Conservation (phyloP, 1,284 basidiomycete species). For the Leccinum subrobustum region DNA sequence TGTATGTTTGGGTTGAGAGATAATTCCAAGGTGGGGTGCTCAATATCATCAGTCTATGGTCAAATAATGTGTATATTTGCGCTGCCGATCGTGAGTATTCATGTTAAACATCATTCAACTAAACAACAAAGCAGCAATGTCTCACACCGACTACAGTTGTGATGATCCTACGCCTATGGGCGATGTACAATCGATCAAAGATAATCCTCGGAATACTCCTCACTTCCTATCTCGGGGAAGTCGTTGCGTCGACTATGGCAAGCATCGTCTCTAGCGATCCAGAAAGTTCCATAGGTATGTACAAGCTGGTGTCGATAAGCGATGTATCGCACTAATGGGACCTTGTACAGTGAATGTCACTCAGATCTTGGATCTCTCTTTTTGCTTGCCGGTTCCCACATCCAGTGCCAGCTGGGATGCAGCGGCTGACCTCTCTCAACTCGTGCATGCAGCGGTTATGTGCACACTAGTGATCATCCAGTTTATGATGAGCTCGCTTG, state of each 20-base stretch:
- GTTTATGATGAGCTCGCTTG: background rate
- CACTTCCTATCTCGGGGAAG: background rate
- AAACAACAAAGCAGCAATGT: too few species aligned
- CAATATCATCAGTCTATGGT: background rate
- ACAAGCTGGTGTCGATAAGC: background rate
- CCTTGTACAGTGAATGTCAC: background rate
- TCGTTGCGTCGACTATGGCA: background rate
- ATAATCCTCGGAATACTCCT: background rate
- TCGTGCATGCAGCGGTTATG: background rate
- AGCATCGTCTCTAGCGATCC: background rate
- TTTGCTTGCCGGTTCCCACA: background rate
- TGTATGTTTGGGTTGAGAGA: background rate
- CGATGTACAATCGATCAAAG: background rate
- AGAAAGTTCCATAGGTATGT: background rate
- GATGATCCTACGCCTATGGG: background rate
- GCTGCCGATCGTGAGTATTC: background rate
- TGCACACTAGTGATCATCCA: background rate
- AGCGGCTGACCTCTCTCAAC: background rate
- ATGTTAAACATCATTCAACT: too few species aligned
- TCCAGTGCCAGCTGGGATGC: too few species aligned
- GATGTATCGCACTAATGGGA: background rate
- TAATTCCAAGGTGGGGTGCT: background rate
- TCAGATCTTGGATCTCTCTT: background rate
- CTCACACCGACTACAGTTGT: too few species aligned
- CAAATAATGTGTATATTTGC: background rate